A percentile compares a stretch with the other conserved stretches of the same genome.
phyloP scores from a whole-genome alignment of 1,284 basidiomycete genomes.

The Ceratobasidium sp. region DNA sequence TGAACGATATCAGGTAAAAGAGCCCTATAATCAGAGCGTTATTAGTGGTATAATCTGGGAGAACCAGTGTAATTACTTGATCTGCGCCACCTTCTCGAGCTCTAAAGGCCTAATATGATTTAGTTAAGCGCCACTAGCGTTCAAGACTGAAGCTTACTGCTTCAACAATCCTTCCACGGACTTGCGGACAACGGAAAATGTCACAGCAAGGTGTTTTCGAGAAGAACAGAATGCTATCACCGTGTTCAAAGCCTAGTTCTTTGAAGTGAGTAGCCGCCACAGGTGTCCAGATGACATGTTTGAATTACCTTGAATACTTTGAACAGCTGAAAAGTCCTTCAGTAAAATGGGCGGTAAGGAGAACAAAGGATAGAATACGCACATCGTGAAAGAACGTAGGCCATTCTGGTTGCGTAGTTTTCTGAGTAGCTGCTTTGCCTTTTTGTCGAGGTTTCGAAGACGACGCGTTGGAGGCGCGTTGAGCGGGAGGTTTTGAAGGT shows the following conservation, averaged over 20 bases:
- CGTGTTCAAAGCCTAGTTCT: constrained; percentile 80
- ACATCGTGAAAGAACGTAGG: constrained; percentile 39
- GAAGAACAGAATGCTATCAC: constrained; percentile 90
- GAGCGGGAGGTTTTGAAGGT: constrained; percentile 30
- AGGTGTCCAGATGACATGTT: background rate
- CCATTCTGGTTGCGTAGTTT: constrained; percentile 26
- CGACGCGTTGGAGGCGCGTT: constrained; percentile 17
- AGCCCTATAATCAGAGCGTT: constrained; percentile 63
- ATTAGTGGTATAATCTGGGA: constrained; percentile 5
- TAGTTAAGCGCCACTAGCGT: background rate
- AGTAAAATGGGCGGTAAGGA: background rate
- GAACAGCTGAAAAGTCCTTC: constrained; percentile 49
- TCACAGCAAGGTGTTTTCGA: constrained; percentile 84
- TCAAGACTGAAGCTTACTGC: constrained; percentile 63
- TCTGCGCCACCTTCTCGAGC: constrained; percentile 81
- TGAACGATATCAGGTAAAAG: constrained; percentile 84
- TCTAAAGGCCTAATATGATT: constrained; percentile 74
- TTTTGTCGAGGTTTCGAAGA: constrained; percentile 10
- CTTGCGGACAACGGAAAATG: constrained; percentile 79
- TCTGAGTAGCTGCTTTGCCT: constrained; percentile 10
- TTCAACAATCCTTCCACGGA: constrained; percentile 85
- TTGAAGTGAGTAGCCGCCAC: constrained; percentile 41
- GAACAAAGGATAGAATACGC: background rate
- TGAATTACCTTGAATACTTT: constrained; percentile 53
- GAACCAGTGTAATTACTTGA: constrained; percentile 71